Evolutionary conservation across 805 yeast genomes (phyloP), one percentile per base, ranked within the genome.

Genomic region (Yamadazyma ubonensis): DNA sequence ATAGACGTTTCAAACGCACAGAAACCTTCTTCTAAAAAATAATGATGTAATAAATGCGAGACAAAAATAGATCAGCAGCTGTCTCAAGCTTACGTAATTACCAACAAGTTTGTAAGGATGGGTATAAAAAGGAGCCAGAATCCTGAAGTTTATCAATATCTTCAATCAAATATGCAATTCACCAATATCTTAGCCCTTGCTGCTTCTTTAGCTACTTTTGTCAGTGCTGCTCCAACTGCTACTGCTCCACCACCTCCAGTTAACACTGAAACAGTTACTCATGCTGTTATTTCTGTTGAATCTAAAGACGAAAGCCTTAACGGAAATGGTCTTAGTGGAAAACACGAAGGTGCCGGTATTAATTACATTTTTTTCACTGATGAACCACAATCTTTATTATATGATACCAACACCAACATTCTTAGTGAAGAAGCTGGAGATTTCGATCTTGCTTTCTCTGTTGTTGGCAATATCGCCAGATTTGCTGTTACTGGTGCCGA

Each of bases 341-440:
- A 42, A 28, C 76, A 70, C 50, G 72, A 65, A 51, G 76, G 76
- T 49, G 76, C 76, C 33, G 76, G 67, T 42, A 54, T 70, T 46
- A 53, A 63, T 57, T 71, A 67, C 53, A 46, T 64, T 19, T 61
- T 65, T 54, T 44, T 67, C 26, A 62, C 58, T 15, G 26, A 34
- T 9, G 41, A 36, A 14, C 59, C 58, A 15, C 22, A 29, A 16
- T 14, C 27, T 12, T 38, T 38, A 8, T 12, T 17, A 4, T 46
- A 38, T 28, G 18, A 46, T 16, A 19, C 31, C 2, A 23, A 38
- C 12, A n/a, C 20, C 4, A 12, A n/a, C 15, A 30, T 38, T 6
- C 12, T 20, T 9, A 23, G 16, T n/a, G 30, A 26, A 28, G 20
- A 15, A 11, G 17, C 18, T 38, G 42, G 33, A 14, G 3, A 29